Conservation (phyloP, 2,329 filamentous ascomycete species). For the Monosporascus sp. region DNA sequence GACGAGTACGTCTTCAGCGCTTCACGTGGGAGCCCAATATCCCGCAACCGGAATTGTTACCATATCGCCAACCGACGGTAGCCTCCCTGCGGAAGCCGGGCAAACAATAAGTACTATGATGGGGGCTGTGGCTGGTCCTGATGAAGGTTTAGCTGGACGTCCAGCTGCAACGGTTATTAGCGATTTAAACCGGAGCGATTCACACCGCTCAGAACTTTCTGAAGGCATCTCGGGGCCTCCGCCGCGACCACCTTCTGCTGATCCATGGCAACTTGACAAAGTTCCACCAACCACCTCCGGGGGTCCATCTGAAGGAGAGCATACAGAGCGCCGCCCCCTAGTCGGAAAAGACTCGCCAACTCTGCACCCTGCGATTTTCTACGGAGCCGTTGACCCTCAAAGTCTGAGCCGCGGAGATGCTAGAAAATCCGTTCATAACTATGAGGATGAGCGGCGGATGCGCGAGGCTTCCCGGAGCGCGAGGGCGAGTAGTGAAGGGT, state of each 20-base stretch:
- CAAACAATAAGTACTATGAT: conserved; percentile 18
- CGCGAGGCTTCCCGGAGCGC: conserved; percentile 19
- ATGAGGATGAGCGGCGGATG: conserved; percentile 19
- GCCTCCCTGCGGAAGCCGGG: conserved; percentile 21
- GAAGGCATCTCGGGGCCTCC: conserved; percentile 21
- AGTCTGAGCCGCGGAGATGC: conserved; percentile 8
- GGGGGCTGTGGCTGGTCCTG: conserved; percentile 18
- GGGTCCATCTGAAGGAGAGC: conserved; percentile 13
- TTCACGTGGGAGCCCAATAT: background rate
- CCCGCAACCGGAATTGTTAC: background rate
- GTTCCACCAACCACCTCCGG: conserved; percentile 16
- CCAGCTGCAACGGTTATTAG: conserved; percentile 8
- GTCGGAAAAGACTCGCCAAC: conserved; percentile 25
- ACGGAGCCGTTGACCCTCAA: background rate
- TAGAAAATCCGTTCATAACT: conserved; percentile 6
- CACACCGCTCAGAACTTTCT: conserved; percentile 17
- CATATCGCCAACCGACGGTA: conserved; percentile 10
- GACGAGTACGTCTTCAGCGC: background rate
- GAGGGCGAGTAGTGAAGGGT: conserved; percentile 19
- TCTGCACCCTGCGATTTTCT: conserved; percentile 6
- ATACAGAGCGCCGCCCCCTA: conserved; percentile 16
- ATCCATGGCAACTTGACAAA: conserved; percentile 38
- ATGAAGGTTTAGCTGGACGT: conserved; percentile 14
- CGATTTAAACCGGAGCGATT: conserved; percentile 18
- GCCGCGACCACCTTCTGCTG: conserved; percentile 33